Evolutionary conservation across 1,139 yeast genomes (phyloP).

Genomic region (Magnusiomyces suaveolens): DNA sequence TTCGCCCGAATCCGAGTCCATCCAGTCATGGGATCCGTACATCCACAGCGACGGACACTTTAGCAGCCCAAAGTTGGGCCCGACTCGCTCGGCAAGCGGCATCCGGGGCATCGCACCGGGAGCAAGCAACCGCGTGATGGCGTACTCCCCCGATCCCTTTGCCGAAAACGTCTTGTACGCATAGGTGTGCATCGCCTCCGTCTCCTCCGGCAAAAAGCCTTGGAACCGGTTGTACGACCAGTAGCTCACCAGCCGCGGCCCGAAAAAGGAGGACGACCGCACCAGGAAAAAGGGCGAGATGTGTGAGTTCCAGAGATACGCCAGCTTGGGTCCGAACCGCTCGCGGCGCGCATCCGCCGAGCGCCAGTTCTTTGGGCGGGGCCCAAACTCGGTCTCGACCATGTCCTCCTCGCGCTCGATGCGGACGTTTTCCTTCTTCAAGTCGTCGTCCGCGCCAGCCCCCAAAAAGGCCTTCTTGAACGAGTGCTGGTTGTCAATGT

Average conservation of each 20-base stretch:
- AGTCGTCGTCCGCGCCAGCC: neutral
- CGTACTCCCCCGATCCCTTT: constrained; percentile 56
- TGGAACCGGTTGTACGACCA: constrained; percentile 26
- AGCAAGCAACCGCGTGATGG: constrained; percentile 52
- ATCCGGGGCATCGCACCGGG: constrained; percentile 69
- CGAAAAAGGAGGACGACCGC: constrained; percentile 22
- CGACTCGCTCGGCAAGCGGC: constrained; percentile 62
- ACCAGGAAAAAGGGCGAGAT: constrained; percentile 24
- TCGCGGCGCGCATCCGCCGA: neutral
- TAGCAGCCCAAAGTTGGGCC: constrained; percentile 22
- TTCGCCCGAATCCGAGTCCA: constrained; percentile 68
- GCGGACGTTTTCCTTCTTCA: neutral
- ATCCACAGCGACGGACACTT: constrained; percentile 45
- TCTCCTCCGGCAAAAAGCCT: constrained; percentile 17
- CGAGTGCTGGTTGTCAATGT: constrained; percentile 14
- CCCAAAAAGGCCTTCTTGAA: constrained; percentile 13
- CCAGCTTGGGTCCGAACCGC: constrained; percentile 2
- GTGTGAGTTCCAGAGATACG: constrained; percentile 26
- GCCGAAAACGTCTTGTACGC: constrained; percentile 51
- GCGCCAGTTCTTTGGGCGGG: neutral
- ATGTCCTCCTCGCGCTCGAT: neutral
- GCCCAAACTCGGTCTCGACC: neutral
- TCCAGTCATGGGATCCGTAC: constrained; percentile 81
- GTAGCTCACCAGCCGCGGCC: constrained; percentile 23
- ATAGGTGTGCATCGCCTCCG: constrained; percentile 40